These are phyloP conservation scores for Turritis glabra DNA, from an alignment of 345 rosid genomes.

Conservation along the genomic window DNA sequence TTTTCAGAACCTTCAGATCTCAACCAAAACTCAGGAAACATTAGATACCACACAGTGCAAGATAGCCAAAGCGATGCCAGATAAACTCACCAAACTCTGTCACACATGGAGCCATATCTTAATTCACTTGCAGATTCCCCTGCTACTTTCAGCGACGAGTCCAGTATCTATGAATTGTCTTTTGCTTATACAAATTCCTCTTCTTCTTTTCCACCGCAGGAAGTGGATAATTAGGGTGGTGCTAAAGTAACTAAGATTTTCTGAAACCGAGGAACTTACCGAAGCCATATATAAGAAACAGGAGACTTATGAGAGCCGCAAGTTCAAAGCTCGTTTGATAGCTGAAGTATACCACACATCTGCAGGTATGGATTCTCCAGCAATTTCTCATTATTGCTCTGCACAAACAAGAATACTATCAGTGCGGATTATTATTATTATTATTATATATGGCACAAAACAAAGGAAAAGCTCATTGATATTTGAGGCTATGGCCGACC, in stretches of 20 bases:
- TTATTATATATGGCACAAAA: conserved; percentile 4
- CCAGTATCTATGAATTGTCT: conserved; percentile 21
- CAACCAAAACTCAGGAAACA: conserved; percentile 4
- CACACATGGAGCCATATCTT: conserved; percentile 16
- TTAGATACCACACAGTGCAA: background rate
- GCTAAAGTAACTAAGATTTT: conserved; percentile 16
- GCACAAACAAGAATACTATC: conserved; percentile 30
- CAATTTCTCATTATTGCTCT: conserved; percentile 97
- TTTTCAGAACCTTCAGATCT: conserved; percentile 27
- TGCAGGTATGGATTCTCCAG: conserved; percentile 97
- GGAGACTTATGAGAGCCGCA: conserved; percentile 22
- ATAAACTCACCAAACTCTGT: conserved; percentile 25
- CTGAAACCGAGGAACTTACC: conserved; percentile 19
- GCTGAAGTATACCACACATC: conserved; percentile 95
- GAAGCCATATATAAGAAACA: conserved; percentile 25
- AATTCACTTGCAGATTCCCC: conserved; percentile 13
- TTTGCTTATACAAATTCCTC: conserved; percentile 2
- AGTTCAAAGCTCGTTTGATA: conserved; percentile 65
- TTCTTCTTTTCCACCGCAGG: conserved; percentile 22
- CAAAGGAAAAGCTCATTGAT: background rate
- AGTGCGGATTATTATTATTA: background rate
- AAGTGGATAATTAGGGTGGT: background rate
- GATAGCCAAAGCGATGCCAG: background rate
- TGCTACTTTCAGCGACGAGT: conserved; percentile 24
- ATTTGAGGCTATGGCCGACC: too few species aligned